Evolutionary conservation across 2,329 filamentous ascomycete species (phyloP).

Genomic region (Emergomyces pasteurianus): DNA sequence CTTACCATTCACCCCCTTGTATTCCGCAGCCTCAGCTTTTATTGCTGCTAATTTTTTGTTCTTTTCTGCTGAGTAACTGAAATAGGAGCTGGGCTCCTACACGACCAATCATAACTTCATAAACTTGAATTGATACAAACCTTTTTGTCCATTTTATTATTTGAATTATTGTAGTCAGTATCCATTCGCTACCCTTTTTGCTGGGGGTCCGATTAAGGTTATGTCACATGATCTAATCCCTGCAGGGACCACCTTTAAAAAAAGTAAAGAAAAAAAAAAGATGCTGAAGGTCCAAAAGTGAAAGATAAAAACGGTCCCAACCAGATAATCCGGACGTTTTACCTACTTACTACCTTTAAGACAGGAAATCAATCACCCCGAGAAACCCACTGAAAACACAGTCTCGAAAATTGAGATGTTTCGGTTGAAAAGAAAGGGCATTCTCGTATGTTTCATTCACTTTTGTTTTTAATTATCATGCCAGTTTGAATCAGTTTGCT

Average conservation of each 20-base stretch:
- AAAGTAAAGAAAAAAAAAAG: background rate
- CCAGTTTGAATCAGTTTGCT: background rate
- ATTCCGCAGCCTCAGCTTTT: background rate
- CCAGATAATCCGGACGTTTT: background rate
- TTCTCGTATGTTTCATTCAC: background rate
- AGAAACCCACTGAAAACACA: background rate
- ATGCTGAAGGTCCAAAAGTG: background rate
- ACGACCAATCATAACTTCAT: background rate
- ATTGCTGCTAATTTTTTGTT: background rate
- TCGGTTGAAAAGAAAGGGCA: background rate
- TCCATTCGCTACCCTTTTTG: too few species aligned
- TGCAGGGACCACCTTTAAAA: background rate
- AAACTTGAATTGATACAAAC: background rate
- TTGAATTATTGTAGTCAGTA: too few species aligned
- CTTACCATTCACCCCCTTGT: background rate
- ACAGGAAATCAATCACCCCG: background rate
- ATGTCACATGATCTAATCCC: background rate
- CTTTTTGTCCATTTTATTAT: too few species aligned
- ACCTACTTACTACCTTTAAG: background rate
- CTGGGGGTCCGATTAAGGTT: background rate
- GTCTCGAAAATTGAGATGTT: background rate
- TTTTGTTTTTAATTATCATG: background rate
- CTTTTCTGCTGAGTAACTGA: background rate
- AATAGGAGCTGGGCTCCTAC: background rate
- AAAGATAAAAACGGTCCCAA: background rate